Evolutionary conservation across 495 filamentous ascomycete genomes (phyloP).

Genomic region (Penicillium coprophilum): DNA sequence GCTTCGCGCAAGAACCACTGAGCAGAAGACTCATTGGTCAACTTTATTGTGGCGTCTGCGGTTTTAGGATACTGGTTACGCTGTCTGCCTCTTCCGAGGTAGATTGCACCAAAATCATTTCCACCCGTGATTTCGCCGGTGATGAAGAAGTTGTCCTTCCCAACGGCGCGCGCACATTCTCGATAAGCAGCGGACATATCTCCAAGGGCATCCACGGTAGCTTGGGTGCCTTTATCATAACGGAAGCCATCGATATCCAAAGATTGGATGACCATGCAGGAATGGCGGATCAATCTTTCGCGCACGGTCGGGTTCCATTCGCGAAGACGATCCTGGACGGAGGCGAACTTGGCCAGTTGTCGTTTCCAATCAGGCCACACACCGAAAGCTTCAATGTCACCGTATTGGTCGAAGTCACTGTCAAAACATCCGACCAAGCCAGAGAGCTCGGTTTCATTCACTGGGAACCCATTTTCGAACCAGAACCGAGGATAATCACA

Average conservation of each 20-base stretch:
- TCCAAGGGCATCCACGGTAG: conserved; percentile 62
- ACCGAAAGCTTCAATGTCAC: conserved; percentile 67
- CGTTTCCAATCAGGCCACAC: conserved; percentile 66
- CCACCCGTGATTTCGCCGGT: conserved; percentile 66
- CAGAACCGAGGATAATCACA: conserved; percentile 69
- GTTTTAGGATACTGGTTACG: conserved; percentile 42
- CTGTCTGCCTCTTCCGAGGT: conserved; percentile 63
- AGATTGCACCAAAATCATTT: conserved; percentile 62
- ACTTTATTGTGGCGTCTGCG: conserved; percentile 38
- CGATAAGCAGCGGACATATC: conserved; percentile 54
- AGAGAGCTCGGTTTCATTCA: conserved; percentile 45
- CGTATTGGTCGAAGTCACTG: conserved; percentile 71
- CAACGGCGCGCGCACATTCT: conserved; percentile 53
- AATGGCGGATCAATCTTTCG: conserved; percentile 59
- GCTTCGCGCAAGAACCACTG: conserved; percentile 57
- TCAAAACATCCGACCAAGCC: conserved; percentile 60
- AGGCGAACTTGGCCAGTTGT: conserved; percentile 70
- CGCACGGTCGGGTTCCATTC: conserved; percentile 64
- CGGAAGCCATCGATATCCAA: conserved; percentile 69
- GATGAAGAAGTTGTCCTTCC: conserved; percentile 65
- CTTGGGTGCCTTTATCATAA: conserved; percentile 65
- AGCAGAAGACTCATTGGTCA: conserved; percentile 45
- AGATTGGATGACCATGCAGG: conserved; percentile 61
- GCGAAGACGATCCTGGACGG: conserved; percentile 71
- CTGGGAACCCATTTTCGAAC: conserved; percentile 57